A percentile compares a stretch with the other conserved stretches of the same genome.
phyloP scores from a whole-genome alignment of 78 protist species.

The Pelomyxa schiedti region DNA sequence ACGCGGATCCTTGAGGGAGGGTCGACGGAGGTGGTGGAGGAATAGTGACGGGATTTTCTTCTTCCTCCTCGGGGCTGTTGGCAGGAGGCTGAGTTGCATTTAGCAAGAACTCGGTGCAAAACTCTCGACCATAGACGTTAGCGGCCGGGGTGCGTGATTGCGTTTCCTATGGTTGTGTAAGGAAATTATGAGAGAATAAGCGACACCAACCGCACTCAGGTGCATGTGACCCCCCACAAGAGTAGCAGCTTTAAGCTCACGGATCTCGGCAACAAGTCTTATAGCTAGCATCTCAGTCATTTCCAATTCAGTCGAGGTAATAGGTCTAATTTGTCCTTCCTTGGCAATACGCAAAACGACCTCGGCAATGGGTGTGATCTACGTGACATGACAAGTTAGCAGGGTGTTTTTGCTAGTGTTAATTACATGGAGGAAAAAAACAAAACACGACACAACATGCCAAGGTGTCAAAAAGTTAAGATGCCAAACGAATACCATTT shows the following conservation, averaged over 20 bases:
- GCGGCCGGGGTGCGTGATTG: not conserved
- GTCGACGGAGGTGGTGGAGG: no score
- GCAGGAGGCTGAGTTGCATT: not conserved
- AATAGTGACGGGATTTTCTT: no score
- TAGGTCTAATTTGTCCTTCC: not conserved
- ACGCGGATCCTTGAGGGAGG: no score
- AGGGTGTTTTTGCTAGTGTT: no score
- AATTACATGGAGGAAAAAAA: no score
- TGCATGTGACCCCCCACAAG: no score
- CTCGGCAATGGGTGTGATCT: not conserved
- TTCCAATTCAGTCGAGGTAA: not conserved
- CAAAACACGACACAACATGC: no score
- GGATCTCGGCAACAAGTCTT: not conserved
- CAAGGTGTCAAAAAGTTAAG: no score
- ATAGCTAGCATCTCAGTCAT: not conserved
- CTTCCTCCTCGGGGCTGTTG: not conserved
- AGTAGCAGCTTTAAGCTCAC: no score
- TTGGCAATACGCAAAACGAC: not conserved
- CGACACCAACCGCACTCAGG: not conserved
- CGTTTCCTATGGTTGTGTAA: not conserved
- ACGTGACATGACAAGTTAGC: no score
- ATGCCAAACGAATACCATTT: no score
- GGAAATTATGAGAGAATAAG: not conserved
- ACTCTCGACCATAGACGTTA: not conserved
- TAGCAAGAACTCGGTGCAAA: not conserved